Percentiles rank a stretch among this genome's conserved stretches.
Conservation (phyloP, 2,329 filamentous ascomycete species). For the Sordariomycetes sp. region DNA sequence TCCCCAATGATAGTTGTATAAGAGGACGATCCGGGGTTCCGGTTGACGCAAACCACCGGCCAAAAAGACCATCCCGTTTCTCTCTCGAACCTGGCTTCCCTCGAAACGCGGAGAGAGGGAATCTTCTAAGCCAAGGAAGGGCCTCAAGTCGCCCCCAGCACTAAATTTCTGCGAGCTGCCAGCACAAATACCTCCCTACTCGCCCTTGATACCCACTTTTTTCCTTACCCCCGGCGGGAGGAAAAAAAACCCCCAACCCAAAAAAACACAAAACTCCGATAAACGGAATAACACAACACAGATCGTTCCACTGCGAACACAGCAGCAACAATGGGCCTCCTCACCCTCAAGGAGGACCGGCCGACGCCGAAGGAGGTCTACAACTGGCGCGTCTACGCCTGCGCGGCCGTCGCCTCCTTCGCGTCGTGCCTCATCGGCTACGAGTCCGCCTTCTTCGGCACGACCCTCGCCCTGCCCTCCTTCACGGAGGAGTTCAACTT, state of each 20-base stretch:
- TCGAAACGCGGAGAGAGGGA: too few relatives aligned
- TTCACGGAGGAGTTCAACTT: slow-evolving; percentile 50
- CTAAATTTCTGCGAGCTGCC: too few relatives aligned
- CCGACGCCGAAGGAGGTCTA: slow-evolving; percentile 41
- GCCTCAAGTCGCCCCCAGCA: too few relatives aligned
- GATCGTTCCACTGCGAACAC: too few relatives aligned
- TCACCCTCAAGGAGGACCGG: slow-evolving; percentile 39
- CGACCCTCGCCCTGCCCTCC: slow-evolving; percentile 10
- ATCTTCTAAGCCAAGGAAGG: too few relatives aligned
- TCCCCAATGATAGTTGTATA: too few relatives aligned
- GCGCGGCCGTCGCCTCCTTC: slow-evolving; percentile 39
- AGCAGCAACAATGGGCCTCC: slow-evolving; percentile 24
- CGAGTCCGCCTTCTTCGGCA: slow-evolving; percentile 10
- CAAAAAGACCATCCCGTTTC: too few relatives aligned
- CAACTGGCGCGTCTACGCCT: slow-evolving; percentile 46
- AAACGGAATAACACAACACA: neutral
- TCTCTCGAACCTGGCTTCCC: too few relatives aligned
- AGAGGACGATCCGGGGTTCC: too few relatives aligned
- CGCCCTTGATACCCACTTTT: too few relatives aligned
- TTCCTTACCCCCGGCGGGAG: neutral
- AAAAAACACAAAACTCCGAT: neutral
- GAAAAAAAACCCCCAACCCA: neutral
- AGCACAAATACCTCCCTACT: too few relatives aligned
- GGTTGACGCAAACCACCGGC: too few relatives aligned
- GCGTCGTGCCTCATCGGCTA: slow-evolving; percentile 37